phyloP scores from a whole-genome alignment of 2,329 filamentous ascomycete species.

The Apiospora pterosperma region DNA sequence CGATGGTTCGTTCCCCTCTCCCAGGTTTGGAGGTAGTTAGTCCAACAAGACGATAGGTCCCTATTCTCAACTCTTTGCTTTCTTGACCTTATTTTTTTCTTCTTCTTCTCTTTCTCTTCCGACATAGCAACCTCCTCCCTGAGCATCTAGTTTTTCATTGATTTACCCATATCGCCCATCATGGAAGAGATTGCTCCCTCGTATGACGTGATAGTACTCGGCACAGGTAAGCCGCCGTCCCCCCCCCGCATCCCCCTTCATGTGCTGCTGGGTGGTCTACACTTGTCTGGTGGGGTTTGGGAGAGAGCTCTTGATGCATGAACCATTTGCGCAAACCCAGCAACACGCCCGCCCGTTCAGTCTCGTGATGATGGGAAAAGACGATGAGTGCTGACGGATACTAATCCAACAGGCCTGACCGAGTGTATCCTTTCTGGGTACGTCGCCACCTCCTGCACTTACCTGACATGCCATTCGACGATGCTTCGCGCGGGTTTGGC shows the following conservation, averaged over 20 bases:
- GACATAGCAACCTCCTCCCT: constrained; percentile 15
- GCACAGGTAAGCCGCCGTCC: constrained; percentile 71
- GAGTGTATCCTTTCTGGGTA: constrained; percentile 99
- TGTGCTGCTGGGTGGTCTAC: constrained; percentile 6
- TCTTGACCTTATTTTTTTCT: constrained; percentile 5
- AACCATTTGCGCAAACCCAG: constrained; percentile 22
- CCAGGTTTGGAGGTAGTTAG: not conserved
- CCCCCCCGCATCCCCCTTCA: constrained; percentile 24
- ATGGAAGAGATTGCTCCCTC: constrained; percentile 99
- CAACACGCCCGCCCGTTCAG: not conserved
- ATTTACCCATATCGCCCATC: constrained; percentile 33
- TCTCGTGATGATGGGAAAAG: not conserved
- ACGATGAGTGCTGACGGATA: not conserved
- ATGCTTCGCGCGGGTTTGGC: not conserved
- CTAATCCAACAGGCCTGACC: constrained; percentile 67
- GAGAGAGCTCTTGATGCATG: constrained; percentile 20
- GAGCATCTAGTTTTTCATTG: constrained; percentile 24
- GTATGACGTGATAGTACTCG: constrained; percentile 98
- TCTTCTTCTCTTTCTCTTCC: constrained; percentile 14
- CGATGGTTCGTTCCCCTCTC: constrained; percentile 3
- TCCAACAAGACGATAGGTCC: not conserved
- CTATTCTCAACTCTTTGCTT: constrained; percentile 2
- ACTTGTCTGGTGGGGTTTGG: constrained; percentile 12
- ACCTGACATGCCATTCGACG: not conserved
- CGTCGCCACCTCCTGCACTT: constrained; percentile 19